Base-by-base conservation (phyloP, 768 basidiomycete genomes). In the Hygrocybe coccinea region DNA sequence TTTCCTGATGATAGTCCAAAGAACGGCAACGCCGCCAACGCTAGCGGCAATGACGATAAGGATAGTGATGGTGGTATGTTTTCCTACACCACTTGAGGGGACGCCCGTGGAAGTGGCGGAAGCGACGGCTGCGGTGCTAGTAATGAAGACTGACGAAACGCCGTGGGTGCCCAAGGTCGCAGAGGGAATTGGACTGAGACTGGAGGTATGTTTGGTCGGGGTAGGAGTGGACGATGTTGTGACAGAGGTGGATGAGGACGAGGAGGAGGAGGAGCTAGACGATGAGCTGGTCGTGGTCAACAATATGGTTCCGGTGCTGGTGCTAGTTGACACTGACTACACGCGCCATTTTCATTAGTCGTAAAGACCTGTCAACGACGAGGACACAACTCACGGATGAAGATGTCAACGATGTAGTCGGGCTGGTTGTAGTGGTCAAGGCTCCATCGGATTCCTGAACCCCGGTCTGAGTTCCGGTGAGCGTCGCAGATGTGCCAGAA, bases 1-100 rank as follows among this genome's bases (percentile, higher is more conserved):
- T 70, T 93, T 92, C 74, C 91, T 86, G 77, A 93, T 88, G 65
- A 91, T 72, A 47, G 91, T 94, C 91, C 91, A 95, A 59, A 87
- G 76, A 61, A 92, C 83, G 55, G 80, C 79, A 50, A 86, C 65
- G 29, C 79, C 86, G 50, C 83, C 91, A 41, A 92, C 62, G 45
- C 77, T 82, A 5, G 85, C 77, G 3, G 81, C 91, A 50, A 89
- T 75, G 50, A 81, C 80, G 63, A 91, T 86, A 62, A 94, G 72
- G 41, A 83, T 76, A 15, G 84, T 89, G 52, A 81, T 70, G 4
- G 80, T 73, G 34, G 69, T 76, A 56, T 69, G 72, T 58, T 74
- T 74, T 11, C 65, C 64, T 36, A 64, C 58, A 15, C 65, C 63
- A 39, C 64, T 68, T 37, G 67, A 64, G 25, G 65, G 39, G 5